Percentiles rank a stretch among this genome's conserved stretches.
Evolutionary conservation across 257 asterid genomes (phyloP).

Genomic region (Scutellaria baicalensis): DNA sequence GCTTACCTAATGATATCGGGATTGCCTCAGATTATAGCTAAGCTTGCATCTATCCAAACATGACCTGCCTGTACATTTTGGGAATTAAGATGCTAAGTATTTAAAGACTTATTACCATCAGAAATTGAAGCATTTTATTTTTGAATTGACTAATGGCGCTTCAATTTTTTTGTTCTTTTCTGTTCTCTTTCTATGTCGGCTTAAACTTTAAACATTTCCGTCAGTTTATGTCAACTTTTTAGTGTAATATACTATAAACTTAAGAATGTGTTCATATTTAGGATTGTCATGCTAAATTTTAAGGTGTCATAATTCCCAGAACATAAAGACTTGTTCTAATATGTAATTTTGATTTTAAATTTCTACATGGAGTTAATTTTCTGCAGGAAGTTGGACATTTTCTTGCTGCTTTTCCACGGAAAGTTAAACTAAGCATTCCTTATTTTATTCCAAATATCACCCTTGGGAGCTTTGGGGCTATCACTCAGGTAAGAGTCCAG

Average conservation of each 20-base stretch:
- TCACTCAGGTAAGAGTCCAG: slow-evolving; percentile 49
- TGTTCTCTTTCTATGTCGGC: neutral
- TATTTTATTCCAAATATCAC: slow-evolving; percentile 90
- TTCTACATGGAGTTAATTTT: slow-evolving; percentile 36
- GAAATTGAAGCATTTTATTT: neutral
- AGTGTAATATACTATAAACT: neutral
- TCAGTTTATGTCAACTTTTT: neutral
- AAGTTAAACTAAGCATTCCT: slow-evolving; percentile 86
- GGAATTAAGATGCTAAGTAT: neutral
- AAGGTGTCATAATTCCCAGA: neutral
- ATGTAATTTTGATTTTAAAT: neutral
- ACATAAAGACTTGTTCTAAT: neutral
- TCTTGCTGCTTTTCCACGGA: slow-evolving; percentile 84
- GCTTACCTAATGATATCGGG: neutral
- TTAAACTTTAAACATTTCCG: neutral
- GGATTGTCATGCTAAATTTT: neutral
- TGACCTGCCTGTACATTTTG: neutral
- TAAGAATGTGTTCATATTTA: neutral
- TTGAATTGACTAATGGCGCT: neutral
- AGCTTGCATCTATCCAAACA: neutral
- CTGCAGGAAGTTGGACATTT: slow-evolving; percentile 96
- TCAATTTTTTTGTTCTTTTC: neutral
- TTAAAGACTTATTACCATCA: neutral
- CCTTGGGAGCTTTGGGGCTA: slow-evolving; percentile 97
- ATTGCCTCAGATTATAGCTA: neutral